phyloP scores from a whole-genome alignment of 2,329 filamentous ascomycete genomes.

The Knufia petricola region DNA sequence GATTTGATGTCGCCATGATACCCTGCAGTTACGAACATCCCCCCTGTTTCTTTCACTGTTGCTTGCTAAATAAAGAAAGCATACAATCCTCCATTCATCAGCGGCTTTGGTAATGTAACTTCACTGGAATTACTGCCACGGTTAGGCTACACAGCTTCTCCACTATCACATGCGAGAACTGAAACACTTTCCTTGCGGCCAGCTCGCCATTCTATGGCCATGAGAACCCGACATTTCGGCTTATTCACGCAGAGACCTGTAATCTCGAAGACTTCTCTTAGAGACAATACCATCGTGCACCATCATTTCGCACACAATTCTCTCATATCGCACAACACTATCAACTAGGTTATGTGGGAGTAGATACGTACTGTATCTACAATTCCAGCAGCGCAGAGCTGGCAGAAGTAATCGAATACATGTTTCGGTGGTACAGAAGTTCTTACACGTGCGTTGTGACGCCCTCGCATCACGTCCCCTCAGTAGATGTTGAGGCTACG shows the following conservation, averaged over 20 bases:
- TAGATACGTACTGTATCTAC: constrained; percentile 22
- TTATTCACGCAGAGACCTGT: neutral
- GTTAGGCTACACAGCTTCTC: no score
- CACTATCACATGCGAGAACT: no score
- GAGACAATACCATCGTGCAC: constrained; percentile 15
- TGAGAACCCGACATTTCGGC: no score
- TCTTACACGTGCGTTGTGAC: constrained; percentile 15
- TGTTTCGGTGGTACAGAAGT: constrained; percentile 16
- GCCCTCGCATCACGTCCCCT: constrained; percentile 14
- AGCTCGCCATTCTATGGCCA: no score
- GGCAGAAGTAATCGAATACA: neutral
- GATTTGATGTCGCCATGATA: no score
- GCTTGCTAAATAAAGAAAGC: no score
- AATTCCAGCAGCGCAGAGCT: constrained; percentile 16
- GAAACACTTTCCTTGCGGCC: no score
- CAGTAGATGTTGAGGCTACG: constrained; percentile 9
- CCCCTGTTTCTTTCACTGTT: no score
- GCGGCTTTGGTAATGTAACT: no score
- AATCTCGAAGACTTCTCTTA: neutral
- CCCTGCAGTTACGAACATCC: no score
- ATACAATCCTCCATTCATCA: no score
- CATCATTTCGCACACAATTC: constrained; percentile 21
- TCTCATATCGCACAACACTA: constrained; percentile 8
- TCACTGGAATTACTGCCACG: no score
- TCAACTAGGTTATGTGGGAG: constrained; percentile 14